Base-by-base conservation (phyloP, 345 rosid genomes). In the Bruguiera sexangula region DNA sequence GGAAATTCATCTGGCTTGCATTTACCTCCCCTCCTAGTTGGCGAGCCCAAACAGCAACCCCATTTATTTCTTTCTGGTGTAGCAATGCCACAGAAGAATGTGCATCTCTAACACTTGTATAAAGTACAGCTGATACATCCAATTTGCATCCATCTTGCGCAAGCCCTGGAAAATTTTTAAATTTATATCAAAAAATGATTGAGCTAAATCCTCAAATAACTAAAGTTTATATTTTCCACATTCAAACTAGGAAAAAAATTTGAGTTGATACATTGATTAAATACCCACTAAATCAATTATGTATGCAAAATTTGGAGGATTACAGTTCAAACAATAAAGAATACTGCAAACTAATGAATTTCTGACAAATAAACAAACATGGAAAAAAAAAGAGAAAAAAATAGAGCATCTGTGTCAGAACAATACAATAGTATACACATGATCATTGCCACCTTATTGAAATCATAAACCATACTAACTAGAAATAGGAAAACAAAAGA, bases 1-100 rank as follows among this genome's bases (percentile, higher is more conserved):
- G 3, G 16, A 43, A 43, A 43, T 43, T 43, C 50, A 13, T 43
- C 50, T 43, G 50, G 19, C 15, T 43, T 7, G 66, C 32, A 37
- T 50, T 82, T 81, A 94, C 98, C 98, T 88, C 99, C 32, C 99
- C 96, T 72, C 99, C 99, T 31, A 95, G 86, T 82, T 95, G 97
- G 21, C 97, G 90, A 37, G 96, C 97, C 99, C 99, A 95, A 59
- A 95, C 81, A 77, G 67, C 43, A 63, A 81, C 85, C 31, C 92
- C 97, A 30, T 78, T 81, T 54, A 92, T 80, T 61, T 83, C 82
- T 68, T 86, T 89, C 70, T 86, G 92, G 82, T 92, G 99, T 32
- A 92, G 67, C 66, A 48, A 57, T 57, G 68, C 78, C 73, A 92
- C 91, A 69, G 87, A 84, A 39, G 83, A 80, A 50, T 91, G 82